Percentiles rank a stretch among this genome's conserved stretches.
Evolutionary conservation across 805 yeast genomes (phyloP).

Genomic region (Pichia cabralensis): DNA sequence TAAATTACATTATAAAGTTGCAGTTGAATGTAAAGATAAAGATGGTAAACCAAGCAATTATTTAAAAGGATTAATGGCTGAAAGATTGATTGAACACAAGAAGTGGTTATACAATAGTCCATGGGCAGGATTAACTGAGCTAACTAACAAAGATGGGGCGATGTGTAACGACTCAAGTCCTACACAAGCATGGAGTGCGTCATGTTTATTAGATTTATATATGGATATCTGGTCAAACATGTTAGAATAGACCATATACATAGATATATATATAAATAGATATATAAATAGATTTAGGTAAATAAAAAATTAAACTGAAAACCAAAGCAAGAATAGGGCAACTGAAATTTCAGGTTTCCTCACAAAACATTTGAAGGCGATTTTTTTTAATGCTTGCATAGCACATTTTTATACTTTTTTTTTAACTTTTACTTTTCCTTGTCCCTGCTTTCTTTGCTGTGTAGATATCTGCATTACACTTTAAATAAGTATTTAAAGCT

Average conservation of each 20-base stretch:
- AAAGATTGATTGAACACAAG: conserved; percentile 54
- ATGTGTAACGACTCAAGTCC: conserved; percentile 83
- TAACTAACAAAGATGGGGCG: conserved; percentile 82
- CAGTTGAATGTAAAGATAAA: conserved; percentile 1
- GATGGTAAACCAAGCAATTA: conserved; percentile 34
- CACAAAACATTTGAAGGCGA: too few relatives aligned
- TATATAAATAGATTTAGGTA: too few relatives aligned
- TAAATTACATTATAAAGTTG: conserved; percentile 35
- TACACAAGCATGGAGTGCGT: conserved; percentile 94
- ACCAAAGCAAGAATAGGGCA: too few relatives aligned
- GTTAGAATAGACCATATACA: too few relatives aligned
- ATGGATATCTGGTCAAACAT: conserved; percentile 51
- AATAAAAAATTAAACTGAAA: too few relatives aligned
- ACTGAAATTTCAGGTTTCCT: too few relatives aligned
- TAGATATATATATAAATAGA: background rate
- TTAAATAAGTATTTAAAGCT: too few relatives aligned
- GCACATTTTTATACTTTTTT: too few relatives aligned
- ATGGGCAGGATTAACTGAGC: conserved; percentile 92
- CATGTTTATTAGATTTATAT: conserved; percentile 74
- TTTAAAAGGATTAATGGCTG: conserved; percentile 48
- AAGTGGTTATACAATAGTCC: conserved; percentile 63
- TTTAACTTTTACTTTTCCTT: too few relatives aligned
- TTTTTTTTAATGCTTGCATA: too few relatives aligned
- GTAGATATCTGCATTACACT: too few relatives aligned
- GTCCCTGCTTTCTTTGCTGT: too few relatives aligned